Percentiles rank a stretch among this genome's conserved stretches.
phyloP scores from a whole-genome alignment of 805 yeast genomes.

The Barnettozyma sp. region DNA sequence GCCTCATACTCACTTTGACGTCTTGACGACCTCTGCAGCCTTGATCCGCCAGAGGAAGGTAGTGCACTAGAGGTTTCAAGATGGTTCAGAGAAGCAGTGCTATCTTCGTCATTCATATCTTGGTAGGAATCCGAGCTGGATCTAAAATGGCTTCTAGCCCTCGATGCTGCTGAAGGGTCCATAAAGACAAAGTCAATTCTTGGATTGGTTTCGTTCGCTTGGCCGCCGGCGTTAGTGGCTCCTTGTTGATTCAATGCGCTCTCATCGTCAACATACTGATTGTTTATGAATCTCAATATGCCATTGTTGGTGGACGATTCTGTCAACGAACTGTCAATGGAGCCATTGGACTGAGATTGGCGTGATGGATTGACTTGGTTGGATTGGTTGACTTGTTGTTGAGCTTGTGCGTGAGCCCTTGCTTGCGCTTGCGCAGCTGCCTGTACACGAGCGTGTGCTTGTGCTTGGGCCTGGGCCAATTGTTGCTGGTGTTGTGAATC shows the following conservation, averaged over 20 bases:
- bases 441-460: constrained; percentile 11
- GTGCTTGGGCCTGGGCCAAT: constrained; percentile 11
- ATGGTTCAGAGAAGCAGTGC: constrained; percentile 15
- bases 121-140: constrained; percentile 15
- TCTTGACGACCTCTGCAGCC: constrained; percentile 20
- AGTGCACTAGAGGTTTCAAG: constrained; percentile 14
- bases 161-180: constrained; percentile 23
- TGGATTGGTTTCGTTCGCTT: constrained; percentile 16
- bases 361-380: constrained; percentile 8
- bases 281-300: constrained; percentile 25
- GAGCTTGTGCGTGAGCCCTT: constrained; percentile 11
- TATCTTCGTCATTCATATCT: constrained; percentile 15
- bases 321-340: constrained; percentile 15
- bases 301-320: constrained; percentile 20
- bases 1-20: constrained; percentile 23
- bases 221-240: constrained; percentile 3
- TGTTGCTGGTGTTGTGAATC: constrained; percentile 13
- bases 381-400: constrained; percentile 9
- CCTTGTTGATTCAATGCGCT: constrained; percentile 13
- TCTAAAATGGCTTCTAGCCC: constrained; percentile 20
- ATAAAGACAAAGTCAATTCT: constrained; percentile 26
- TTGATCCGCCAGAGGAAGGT: constrained; percentile 6
- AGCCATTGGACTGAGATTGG: constrained; percentile 12
- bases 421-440: constrained; percentile 15
- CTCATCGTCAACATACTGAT: constrained; percentile 27